Conservation (phyloP, 257 asterid species). For the Solanum rostratum region DNA sequence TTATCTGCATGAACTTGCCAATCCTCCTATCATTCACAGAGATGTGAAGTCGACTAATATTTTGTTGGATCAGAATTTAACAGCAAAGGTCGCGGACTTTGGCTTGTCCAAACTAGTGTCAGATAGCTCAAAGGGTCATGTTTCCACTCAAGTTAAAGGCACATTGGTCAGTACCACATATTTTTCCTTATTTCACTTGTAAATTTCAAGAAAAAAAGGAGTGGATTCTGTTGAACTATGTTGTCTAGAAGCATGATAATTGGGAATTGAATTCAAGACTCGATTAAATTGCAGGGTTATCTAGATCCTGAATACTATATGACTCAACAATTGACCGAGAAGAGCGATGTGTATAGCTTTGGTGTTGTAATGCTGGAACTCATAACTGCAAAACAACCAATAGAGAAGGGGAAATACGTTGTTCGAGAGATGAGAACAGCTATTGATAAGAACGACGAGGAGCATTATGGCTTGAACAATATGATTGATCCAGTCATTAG, state of each 20-base stretch:
- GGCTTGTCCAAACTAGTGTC: slow-evolving; percentile 88
- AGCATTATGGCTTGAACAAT: slow-evolving; percentile 41
- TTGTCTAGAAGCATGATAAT: background rate
- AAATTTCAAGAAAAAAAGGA: background rate
- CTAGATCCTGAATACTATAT: slow-evolving; percentile 90
- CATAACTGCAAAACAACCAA: slow-evolving; percentile 72
- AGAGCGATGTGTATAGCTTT: slow-evolving; percentile 88
- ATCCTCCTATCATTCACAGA: slow-evolving; percentile 90
- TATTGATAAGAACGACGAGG: slow-evolving; percentile 46
- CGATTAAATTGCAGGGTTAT: slow-evolving; percentile 47
- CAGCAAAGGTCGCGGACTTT: slow-evolving; percentile 91
- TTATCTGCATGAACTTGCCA: slow-evolving; percentile 82
- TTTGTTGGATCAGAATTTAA: slow-evolving; percentile 67
- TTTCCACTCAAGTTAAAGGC: slow-evolving; percentile 96
- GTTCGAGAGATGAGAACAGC: slow-evolving; percentile 56
- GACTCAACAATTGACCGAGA: slow-evolving; percentile 91
- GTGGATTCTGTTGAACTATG: background rate
- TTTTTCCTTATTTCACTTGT: too few species aligned
- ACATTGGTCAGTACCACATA: slow-evolving; percentile 53
- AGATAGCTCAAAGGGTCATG: slow-evolving; percentile 72
- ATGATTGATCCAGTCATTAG: slow-evolving; percentile 60
- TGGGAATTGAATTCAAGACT: background rate
- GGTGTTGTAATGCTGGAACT: slow-evolving; percentile 96
- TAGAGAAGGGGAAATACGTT: slow-evolving; percentile 78
- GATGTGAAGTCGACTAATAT: slow-evolving; percentile 84